Percentiles rank a stretch among this genome's conserved stretches.
These are phyloP conservation scores for Hygrocybe coccinea DNA, from an alignment of 768 basidiomycete species.

Conservation along the genomic window DNA sequence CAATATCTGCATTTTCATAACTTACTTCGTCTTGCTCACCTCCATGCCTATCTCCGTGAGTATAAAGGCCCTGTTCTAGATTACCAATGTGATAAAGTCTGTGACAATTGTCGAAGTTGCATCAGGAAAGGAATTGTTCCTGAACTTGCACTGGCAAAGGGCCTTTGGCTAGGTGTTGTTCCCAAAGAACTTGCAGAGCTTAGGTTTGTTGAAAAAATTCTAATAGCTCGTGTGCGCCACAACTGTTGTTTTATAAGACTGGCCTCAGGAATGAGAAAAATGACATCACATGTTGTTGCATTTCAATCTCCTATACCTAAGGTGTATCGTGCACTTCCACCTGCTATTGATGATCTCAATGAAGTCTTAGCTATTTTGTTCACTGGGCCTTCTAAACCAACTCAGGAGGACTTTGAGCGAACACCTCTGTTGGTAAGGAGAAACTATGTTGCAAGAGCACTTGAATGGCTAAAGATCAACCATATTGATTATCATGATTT, in stretches of 20 bases:
- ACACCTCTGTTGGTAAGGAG: constrained; percentile 30
- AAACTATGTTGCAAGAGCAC: constrained; percentile 18
- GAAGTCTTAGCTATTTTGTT: constrained; percentile 32
- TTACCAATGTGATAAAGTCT: constrained; percentile 7
- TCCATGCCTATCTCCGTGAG: no score
- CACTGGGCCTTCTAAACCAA: constrained; percentile 24
- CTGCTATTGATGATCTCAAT: constrained; percentile 27
- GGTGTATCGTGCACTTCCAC: constrained; percentile 30
- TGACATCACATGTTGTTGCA: constrained; percentile 12
- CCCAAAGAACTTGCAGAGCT: constrained; percentile 22
- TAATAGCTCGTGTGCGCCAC: constrained; percentile 20
- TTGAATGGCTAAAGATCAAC: constrained; percentile 34
- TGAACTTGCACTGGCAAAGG: constrained; percentile 25
- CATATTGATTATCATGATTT: constrained; percentile 30
- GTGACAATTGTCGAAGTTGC: constrained; percentile 3
- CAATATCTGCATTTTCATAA: no score
- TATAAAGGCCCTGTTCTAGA: constrained; percentile 16
- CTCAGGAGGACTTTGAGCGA: constrained; percentile 23
- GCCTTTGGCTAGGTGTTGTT: constrained; percentile 31
- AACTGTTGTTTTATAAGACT: constrained; percentile 27
- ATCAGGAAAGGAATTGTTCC: constrained; percentile 8
- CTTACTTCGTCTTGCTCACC: no score
- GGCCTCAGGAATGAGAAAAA: constrained; percentile 13
- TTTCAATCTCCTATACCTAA: constrained; percentile 29
- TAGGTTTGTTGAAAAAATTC: constrained; percentile 23